Evolutionary conservation across 2,329 filamentous ascomycete species (phyloP).

Genomic region (Diaporthe nobilis): DNA sequence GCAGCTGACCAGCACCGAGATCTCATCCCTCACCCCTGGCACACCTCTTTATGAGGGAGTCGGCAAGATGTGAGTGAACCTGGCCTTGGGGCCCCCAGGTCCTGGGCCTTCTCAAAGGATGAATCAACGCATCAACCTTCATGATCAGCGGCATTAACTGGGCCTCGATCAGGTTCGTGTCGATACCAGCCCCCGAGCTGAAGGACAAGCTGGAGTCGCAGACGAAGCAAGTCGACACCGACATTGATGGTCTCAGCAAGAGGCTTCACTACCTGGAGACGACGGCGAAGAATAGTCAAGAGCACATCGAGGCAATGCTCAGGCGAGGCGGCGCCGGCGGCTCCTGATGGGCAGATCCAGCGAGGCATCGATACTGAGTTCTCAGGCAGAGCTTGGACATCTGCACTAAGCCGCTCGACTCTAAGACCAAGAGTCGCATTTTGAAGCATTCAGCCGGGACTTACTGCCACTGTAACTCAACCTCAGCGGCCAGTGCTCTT

Average conservation of each 20-base stretch:
- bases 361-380: not conserved
- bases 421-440: not conserved
- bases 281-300: constrained; percentile 92
- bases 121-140: constrained; percentile 31
- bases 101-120: constrained; percentile 4
- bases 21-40: constrained; percentile 79
- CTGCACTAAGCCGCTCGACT: not conserved
- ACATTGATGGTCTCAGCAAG: constrained; percentile 87
- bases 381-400: constrained; percentile 22
- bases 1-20: constrained; percentile 87
- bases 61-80: constrained; percentile 86
- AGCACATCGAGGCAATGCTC: constrained; percentile 92
- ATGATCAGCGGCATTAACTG: constrained; percentile 14
- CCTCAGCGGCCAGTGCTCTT: not conserved
- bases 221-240: constrained; percentile 80
- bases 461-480: not conserved
- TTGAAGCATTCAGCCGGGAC: not conserved
- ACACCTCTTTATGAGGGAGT: constrained; percentile 94
- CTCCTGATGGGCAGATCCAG: constrained; percentile 38
- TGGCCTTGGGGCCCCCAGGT: not conserved
- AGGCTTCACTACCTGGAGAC: constrained; percentile 94
- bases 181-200: constrained; percentile 79
- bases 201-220: constrained; percentile 83
- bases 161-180: constrained; percentile 80
- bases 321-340: constrained; percentile 62